Percentiles rank a stretch among this genome's conserved stretches.
These are phyloP conservation scores for Recurvomyces mirabilis DNA, from an alignment of 495 filamentous ascomycete species.

Conservation along the genomic window DNA sequence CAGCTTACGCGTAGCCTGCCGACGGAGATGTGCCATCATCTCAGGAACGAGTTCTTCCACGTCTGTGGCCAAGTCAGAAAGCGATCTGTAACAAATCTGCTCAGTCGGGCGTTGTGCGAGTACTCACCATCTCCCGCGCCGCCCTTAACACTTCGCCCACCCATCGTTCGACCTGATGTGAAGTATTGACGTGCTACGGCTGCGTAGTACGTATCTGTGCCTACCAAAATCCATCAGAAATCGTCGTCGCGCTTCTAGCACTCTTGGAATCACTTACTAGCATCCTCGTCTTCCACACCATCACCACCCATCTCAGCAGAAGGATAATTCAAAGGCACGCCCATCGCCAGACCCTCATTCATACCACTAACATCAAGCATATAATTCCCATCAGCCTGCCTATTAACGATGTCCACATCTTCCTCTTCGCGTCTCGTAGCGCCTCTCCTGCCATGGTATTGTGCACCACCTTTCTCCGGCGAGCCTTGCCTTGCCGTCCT, in stretches of 20 bases:
- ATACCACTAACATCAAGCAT: constrained; percentile 1
- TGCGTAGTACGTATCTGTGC: constrained; percentile 8
- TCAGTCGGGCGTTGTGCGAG: too few species aligned
- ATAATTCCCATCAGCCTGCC: constrained; percentile 12
- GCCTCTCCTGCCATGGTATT: not conserved
- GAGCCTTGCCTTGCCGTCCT: constrained; percentile 4
- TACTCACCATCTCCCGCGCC: not conserved
- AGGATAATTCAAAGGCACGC: too few species aligned
- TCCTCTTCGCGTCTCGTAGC: constrained; percentile 1
- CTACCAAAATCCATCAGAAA: not conserved
- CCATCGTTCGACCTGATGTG: constrained; percentile 1
- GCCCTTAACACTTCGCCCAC: not conserved
- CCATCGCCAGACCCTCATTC: constrained; percentile 2
- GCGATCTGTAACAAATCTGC: not conserved
- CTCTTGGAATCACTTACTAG: not conserved
- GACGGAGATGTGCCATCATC: constrained; percentile 10
- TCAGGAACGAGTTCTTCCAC: not conserved
- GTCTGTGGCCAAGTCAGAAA: constrained; percentile 1
- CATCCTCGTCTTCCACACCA: not conserved
- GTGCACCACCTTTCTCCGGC: too few species aligned
- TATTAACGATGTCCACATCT: constrained; percentile 14
- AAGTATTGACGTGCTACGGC: constrained; percentile 12
- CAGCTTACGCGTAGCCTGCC: constrained; percentile 9
- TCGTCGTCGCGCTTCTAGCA: not conserved
- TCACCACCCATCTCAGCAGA: not conserved